Conservation (phyloP, 1,284 basidiomycete genomes). For the Filobasidium uniguttulatum region DNA sequence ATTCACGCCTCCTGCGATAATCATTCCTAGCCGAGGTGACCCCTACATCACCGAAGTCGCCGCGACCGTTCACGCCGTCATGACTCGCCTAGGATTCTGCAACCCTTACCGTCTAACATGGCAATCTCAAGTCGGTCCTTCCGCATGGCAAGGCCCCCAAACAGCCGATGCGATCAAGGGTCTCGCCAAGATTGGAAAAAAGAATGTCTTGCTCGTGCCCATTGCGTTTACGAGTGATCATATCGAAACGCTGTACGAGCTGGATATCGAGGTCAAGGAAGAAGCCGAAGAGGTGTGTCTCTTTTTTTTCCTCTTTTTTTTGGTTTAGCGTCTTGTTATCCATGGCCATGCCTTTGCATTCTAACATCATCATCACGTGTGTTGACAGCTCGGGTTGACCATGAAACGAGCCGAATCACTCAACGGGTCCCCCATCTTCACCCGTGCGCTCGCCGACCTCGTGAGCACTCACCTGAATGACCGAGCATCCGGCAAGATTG, state of each 20-base stretch:
- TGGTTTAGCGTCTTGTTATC: too few relatives aligned
- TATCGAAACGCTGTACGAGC: slow-evolving; percentile 95
- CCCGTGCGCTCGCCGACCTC: slow-evolving; percentile 90
- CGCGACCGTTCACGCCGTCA: slow-evolving; percentile 78
- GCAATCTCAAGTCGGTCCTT: slow-evolving; percentile 96
- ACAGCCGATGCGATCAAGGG: slow-evolving; percentile 86
- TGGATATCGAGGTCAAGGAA: slow-evolving; percentile 84
- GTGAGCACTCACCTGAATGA: slow-evolving; percentile 65
- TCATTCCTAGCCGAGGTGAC: slow-evolving; percentile 83
- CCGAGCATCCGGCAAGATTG: slow-evolving; percentile 38
- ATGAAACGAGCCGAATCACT: slow-evolving; percentile 86
- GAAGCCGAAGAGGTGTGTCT: slow-evolving; percentile 71
- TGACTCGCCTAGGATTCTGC: slow-evolving; percentile 63
- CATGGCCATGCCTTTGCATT: background rate
- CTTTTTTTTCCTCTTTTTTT: too few relatives aligned
- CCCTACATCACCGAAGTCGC: slow-evolving; percentile 94
- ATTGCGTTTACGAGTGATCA: slow-evolving; percentile 99
- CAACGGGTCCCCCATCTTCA: slow-evolving; percentile 95
- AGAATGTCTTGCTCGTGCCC: slow-evolving; percentile 77
- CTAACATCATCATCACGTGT: background rate
- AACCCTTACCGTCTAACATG: slow-evolving; percentile 77
- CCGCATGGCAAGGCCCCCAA: slow-evolving; percentile 97
- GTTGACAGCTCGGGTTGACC: slow-evolving; percentile 77
- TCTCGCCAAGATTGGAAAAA: slow-evolving; percentile 72
- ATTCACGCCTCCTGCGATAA: too few relatives aligned